Evolutionary conservation across 306 rosid species (phyloP), one percentile per base, ranked within the genome.

Genomic region (Lathyrus aphaca): DNA sequence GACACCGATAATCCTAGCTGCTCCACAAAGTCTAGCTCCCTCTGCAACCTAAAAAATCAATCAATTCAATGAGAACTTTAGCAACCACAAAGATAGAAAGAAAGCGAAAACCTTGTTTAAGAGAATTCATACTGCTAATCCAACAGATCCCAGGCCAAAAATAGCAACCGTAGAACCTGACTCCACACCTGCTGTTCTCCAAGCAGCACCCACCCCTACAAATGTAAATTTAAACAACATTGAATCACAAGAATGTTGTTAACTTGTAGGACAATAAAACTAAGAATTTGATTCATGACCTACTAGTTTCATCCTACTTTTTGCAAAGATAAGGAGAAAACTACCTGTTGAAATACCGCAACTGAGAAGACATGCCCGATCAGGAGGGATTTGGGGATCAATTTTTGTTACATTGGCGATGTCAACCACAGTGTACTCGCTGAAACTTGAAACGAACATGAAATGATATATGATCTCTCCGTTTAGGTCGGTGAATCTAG

Each of bases 21-120:
- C 96, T 80, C 92, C 91, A 40, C 96, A 86, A n/a, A 92, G 77
- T 71, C 95, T 87, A 27, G 98, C 91, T 60, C 95, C 93, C 84
- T 92, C 98, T 2, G 96, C 93, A 46, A 92, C 93, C 98, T 88
- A 73, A 27, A 19, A 53, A 69, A 76, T 11, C 25, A 77, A 75
- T 32, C 25, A 70, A 57, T 25, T 45, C 64, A 21, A 72, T 44
- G 44, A 77, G n/a, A 38, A 58, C 66, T 66, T 10, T 23, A 30
- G 62, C 3, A 6, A 6, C 1, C 25, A n/a, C 57, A 65, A 45
- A 57, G 23, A 30, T 59, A 56, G 5, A 53, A 43, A 57, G 30
- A 37, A 64, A 55, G 13, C 6, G 57, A 64, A 64, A 77, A 5
- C 37, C 4, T 13, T 73, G 46, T 40, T 10, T 1, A 16, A 37